These are phyloP conservation scores for Emiliania huxleyi DNA, from an alignment of 78 protist species.

Conservation along the genomic window DNA sequence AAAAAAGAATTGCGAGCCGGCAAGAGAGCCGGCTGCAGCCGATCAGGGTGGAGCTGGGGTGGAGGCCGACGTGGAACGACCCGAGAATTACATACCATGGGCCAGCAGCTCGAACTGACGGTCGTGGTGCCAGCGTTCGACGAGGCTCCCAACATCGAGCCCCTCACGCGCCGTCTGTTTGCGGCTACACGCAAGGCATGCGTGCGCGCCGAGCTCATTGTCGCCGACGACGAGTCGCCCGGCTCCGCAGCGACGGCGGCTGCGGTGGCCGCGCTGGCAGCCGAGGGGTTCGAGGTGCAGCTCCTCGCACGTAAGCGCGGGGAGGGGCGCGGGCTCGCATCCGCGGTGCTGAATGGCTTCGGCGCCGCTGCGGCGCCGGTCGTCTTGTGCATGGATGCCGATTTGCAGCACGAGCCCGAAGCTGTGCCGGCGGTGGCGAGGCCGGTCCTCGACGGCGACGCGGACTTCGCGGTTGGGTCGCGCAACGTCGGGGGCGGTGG, in stretches of 20 bases:
- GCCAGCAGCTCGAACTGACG: not conserved
- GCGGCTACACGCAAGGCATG: not conserved
- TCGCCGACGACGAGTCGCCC: slow-evolving; percentile 57
- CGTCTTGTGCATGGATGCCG: slow-evolving; percentile 54
- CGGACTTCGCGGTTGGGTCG: slow-evolving; percentile 49
- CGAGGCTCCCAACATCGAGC: slow-evolving; percentile 46
- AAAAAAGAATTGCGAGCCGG: too few relatives aligned
- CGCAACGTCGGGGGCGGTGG: slow-evolving; percentile 30
- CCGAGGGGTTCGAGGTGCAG: not conserved
- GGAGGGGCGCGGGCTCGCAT: slow-evolving; percentile 36
- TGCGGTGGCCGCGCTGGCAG: not conserved
- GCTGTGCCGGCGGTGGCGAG: slow-evolving; percentile 4
- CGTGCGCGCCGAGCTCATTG: slow-evolving; percentile 36
- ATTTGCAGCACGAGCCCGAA: slow-evolving; percentile 58
- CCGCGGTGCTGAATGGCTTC: slow-evolving; percentile 55
- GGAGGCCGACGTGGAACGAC: too few relatives aligned
- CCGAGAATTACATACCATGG: too few relatives aligned
- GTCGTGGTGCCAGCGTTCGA: slow-evolving; percentile 58
- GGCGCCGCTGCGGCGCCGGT: not conserved
- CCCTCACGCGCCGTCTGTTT: slow-evolving; percentile 33
- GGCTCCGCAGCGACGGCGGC: not conserved
- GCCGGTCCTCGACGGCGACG: slow-evolving; percentile 31
- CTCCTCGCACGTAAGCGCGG: not conserved
- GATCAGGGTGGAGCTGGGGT: too few relatives aligned
- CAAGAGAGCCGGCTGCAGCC: too few relatives aligned